A percentile compares a stretch with the other conserved stretches of the same genome.
Evolutionary conservation across 2,329 filamentous ascomycete genomes (phyloP).

Genomic region (Fusarium camptoceras): DNA sequence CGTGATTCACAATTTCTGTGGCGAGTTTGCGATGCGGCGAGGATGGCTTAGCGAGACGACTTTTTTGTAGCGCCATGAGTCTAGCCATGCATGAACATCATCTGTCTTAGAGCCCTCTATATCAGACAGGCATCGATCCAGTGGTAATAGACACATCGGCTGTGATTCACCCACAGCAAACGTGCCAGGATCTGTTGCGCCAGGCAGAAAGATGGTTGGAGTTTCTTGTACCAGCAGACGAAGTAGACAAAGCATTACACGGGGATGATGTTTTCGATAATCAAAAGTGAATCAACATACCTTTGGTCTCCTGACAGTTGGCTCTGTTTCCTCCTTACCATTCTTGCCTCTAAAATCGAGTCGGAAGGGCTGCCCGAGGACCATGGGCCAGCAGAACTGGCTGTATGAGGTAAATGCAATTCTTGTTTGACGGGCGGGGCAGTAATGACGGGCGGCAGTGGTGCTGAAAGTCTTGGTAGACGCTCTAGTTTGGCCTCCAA

Average conservation of each 20-base stretch:
- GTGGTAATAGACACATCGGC: slow-evolving; percentile 3
- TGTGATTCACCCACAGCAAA: slow-evolving; percentile 19
- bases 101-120: background rate
- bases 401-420: slow-evolving; percentile 13
- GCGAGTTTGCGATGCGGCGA: slow-evolving; percentile 15
- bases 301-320: slow-evolving; percentile 43
- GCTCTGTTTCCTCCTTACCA: slow-evolving; percentile 36
- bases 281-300: slow-evolving; percentile 22
- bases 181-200: background rate
- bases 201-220: background rate
- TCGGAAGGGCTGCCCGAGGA: slow-evolving; percentile 29
- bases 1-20: slow-evolving; percentile 19
- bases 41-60: slow-evolving; percentile 13
- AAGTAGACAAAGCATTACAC: background rate
- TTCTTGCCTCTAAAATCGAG: slow-evolving; percentile 29
- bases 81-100: slow-evolving; percentile 2
- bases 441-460: slow-evolving; percentile 16
- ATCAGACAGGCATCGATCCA: slow-evolving; percentile 5
- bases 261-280: background rate
- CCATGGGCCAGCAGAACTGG: slow-evolving; percentile 2
- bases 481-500: slow-evolving; percentile 54
- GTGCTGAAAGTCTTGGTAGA: slow-evolving; percentile 39
- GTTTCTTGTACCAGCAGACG: background rate
- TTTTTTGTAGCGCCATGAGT: slow-evolving; percentile 1
- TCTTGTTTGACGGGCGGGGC: slow-evolving; percentile 23